Percentiles rank a stretch among this genome's conserved stretches.
Evolutionary conservation across 164 flowering plant genomes (phyloP).

Genomic region (Santalum album): DNA sequence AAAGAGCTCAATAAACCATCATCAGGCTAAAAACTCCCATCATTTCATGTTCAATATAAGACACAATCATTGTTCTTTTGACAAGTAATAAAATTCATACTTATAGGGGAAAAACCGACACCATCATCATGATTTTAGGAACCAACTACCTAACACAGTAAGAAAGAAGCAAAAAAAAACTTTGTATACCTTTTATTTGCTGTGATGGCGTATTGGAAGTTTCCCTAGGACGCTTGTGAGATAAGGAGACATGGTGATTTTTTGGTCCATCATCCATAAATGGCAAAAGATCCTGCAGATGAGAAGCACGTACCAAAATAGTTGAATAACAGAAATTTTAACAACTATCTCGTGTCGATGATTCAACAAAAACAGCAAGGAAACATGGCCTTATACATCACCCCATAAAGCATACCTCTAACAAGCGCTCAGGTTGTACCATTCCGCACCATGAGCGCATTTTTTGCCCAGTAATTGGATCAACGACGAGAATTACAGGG

Average conservation of each 20-base stretch:
- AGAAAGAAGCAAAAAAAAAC: too few relatives aligned
- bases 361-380: not conserved
- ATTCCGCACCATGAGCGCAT: slow-evolving; percentile 89
- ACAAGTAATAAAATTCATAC: too few relatives aligned
- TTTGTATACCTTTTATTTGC: slow-evolving; percentile 35
- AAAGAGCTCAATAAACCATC: too few relatives aligned
- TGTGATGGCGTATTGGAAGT: slow-evolving; percentile 29
- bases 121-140: too few relatives aligned
- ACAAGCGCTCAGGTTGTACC: slow-evolving; percentile 74
- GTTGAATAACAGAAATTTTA: too few relatives aligned
- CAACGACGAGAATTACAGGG: slow-evolving; percentile 82
- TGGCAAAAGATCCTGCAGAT: slow-evolving; percentile 61
- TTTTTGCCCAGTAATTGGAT: slow-evolving; percentile 93
- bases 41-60: too few relatives aligned
- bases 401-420: slow-evolving; percentile 54
- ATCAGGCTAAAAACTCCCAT: too few relatives aligned
- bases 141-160: too few relatives aligned
- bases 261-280: slow-evolving; percentile 86
- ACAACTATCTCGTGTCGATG: not conserved
- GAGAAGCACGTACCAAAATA: slow-evolving; percentile 1
- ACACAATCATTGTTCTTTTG: too few relatives aligned
- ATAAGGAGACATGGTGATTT: slow-evolving; percentile 50
- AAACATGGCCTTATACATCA: too few relatives aligned
- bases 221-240: slow-evolving; percentile 89
- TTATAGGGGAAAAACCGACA: too few relatives aligned